These are phyloP conservation scores for Selenicereus undatus DNA, from an alignment of 148 eudicot species.

Conservation along the genomic window DNA sequence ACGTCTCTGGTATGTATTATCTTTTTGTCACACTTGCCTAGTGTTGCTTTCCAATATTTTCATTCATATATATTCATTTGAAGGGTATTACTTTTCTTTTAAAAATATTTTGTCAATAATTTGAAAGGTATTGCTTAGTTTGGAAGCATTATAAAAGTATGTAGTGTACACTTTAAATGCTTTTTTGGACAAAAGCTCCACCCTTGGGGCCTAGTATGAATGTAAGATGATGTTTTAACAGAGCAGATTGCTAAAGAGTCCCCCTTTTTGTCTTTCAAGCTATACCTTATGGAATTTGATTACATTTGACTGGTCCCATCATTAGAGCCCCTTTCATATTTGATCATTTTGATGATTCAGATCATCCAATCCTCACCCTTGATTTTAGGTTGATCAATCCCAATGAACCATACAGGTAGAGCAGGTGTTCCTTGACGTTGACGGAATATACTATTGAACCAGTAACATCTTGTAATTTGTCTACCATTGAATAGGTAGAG, in stretches of 20 bases:
- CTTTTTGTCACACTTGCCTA: not conserved
- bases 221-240: constrained; percentile 9
- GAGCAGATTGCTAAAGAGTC: constrained; percentile 13
- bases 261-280: constrained; percentile 25
- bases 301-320: constrained; percentile 24
- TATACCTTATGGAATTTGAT: constrained; percentile 18
- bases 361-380: not conserved
- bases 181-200: constrained; percentile 25
- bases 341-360: not conserved
- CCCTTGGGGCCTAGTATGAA: constrained; percentile 24
- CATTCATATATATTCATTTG: not conserved
- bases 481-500: too few species aligned
- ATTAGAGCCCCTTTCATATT: constrained; percentile 16
- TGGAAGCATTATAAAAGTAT: constrained; percentile 25
- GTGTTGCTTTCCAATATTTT: constrained; percentile 2
- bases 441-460: too few species aligned
- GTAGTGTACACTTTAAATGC: constrained; percentile 23
- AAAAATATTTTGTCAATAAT: not conserved
- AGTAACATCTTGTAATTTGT: too few species aligned
- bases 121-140: constrained; percentile 28
- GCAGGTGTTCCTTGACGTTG: not conserved
- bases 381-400: not conserved
- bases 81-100: not conserved
- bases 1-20: constrained; percentile 11
- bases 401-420: not conserved